phyloP scores from a whole-genome alignment of 306 rosid genomes.

The Bauhinia variegata region DNA sequence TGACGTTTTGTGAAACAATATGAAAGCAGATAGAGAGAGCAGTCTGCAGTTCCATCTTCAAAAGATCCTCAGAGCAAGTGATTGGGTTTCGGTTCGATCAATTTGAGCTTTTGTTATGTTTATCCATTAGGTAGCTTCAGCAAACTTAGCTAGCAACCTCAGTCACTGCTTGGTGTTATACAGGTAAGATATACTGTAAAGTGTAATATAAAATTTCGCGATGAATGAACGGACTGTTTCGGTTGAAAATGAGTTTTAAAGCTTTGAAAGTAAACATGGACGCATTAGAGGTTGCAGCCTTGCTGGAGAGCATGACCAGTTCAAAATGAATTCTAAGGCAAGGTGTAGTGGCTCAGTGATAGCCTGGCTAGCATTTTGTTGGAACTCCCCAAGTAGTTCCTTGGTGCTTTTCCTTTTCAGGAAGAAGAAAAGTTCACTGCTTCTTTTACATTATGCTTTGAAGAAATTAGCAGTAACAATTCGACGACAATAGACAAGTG shows the following conservation, averaged over 20 bases:
- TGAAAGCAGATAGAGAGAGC: slow-evolving; percentile 15
- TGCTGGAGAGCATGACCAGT: no score
- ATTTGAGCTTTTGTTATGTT: neutral
- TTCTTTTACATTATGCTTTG: no score
- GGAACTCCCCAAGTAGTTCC: no score
- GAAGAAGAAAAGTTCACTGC: no score
- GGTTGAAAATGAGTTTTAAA: no score
- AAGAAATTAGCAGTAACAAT: no score
- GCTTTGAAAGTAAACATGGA: no score
- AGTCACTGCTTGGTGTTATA: slow-evolving; percentile 15
- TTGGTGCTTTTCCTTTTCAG: no score
- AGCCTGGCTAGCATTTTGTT: neutral
- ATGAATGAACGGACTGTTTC: neutral
- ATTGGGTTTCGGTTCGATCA: slow-evolving; percentile 33
- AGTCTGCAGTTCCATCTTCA: slow-evolving; percentile 22
- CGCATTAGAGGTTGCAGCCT: no score
- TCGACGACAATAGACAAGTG: no score
- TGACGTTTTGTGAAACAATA: no score
- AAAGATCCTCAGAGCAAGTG: slow-evolving; percentile 21
- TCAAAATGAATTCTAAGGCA: neutral
- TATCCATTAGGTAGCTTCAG: slow-evolving; percentile 19
- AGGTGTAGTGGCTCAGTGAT: no score
- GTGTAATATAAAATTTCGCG: slow-evolving; percentile 33
- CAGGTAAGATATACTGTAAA: slow-evolving; percentile 26
- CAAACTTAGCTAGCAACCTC: slow-evolving; percentile 18